A percentile compares a stretch with the other conserved stretches of the same genome.
Evolutionary conservation across 1,284 basidiomycete genomes (phyloP).

Genomic region (Cutaneotrichosporon cavernicola): DNA sequence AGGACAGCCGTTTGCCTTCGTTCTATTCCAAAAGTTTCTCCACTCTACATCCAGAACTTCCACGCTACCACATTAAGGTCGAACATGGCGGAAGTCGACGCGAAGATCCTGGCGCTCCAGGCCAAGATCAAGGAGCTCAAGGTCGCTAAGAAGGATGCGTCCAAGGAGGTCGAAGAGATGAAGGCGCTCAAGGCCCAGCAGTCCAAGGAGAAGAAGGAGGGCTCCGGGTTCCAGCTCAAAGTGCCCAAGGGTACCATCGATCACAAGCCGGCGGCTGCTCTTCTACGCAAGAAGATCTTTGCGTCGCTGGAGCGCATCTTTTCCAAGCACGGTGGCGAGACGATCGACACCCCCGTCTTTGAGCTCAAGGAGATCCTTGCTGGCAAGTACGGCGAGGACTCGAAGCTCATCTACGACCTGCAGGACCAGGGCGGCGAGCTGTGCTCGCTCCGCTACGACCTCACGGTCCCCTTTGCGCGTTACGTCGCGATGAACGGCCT

Average conservation of each 20-base stretch:
- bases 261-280: slow-evolving; percentile 92
- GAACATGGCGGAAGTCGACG: slow-evolving; percentile 27
- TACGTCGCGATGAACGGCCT: slow-evolving; percentile 93
- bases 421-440: slow-evolving; percentile 99
- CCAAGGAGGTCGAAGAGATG: slow-evolving; percentile 51
- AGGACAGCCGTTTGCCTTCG: slow-evolving; percentile 1
- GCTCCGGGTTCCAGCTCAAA: slow-evolving; percentile 49
- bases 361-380: slow-evolving; percentile 94
- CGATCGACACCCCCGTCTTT: slow-evolving; percentile 96
- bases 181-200: slow-evolving; percentile 46
- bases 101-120: slow-evolving; percentile 48
- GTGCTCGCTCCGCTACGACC: slow-evolving; percentile 89
- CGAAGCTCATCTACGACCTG: slow-evolving; percentile 96
- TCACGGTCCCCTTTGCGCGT: slow-evolving; percentile 93
- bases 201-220: slow-evolving; percentile 50
- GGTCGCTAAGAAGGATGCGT: slow-evolving; percentile 48
- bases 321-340: slow-evolving; percentile 82
- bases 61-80: slow-evolving; percentile 3
- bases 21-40: not conserved
- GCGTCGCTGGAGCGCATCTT: slow-evolving; percentile 84
- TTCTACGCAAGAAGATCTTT: slow-evolving; percentile 87
- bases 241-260: slow-evolving; percentile 82
- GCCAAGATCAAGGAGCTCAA: slow-evolving; percentile 50
- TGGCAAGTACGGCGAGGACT: slow-evolving; percentile 96
- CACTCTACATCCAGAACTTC: not conserved